phyloP scores from a whole-genome alignment of 352 stramenopile species.

The Peronospora belbahrii region DNA sequence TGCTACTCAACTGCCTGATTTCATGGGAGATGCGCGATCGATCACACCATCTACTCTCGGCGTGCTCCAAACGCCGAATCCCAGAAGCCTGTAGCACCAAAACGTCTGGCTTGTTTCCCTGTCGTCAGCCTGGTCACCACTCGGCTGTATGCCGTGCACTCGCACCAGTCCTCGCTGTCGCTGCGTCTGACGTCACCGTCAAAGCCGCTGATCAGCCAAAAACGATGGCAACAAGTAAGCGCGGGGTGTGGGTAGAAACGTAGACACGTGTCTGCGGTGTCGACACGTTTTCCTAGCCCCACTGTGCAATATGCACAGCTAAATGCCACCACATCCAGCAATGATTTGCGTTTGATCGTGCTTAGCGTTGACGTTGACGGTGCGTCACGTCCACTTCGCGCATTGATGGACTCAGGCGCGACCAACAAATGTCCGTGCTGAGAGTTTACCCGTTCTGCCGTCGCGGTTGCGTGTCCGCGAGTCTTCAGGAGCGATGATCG shows the following conservation, averaged over 20 bases:
- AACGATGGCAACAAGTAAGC: slow-evolving; percentile 11
- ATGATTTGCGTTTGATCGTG: slow-evolving; percentile 11
- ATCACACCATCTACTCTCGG: background rate
- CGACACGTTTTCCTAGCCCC: slow-evolving; percentile 1
- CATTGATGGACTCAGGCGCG: slow-evolving; percentile 14
- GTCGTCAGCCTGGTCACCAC: background rate
- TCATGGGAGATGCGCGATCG: background rate
- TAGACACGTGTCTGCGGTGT: slow-evolving; percentile 4
- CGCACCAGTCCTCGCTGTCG: background rate
- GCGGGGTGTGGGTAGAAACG: background rate
- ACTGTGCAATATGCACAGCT: slow-evolving; percentile 6
- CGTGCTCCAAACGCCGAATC: too few species aligned
- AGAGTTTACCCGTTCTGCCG: too few species aligned
- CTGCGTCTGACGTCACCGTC: background rate
- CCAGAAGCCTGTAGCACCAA: too few species aligned
- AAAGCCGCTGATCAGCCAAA: background rate
- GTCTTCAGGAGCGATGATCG: slow-evolving; percentile 4
- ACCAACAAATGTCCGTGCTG: slow-evolving; percentile 22
- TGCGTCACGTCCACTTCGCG: background rate
- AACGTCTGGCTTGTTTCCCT: too few species aligned
- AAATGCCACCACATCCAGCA: slow-evolving; percentile 10
- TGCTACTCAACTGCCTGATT: too few species aligned
- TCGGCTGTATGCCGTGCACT: slow-evolving; percentile 3
- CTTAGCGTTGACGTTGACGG: slow-evolving; percentile 11
- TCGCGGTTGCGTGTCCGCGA: slow-evolving; percentile 5